A percentile compares a stretch with the other conserved stretches of the same genome.
These are phyloP conservation scores for Paramecium primaurelia DNA, from an alignment of 73 alveolate species.

Conservation along the genomic window DNA sequence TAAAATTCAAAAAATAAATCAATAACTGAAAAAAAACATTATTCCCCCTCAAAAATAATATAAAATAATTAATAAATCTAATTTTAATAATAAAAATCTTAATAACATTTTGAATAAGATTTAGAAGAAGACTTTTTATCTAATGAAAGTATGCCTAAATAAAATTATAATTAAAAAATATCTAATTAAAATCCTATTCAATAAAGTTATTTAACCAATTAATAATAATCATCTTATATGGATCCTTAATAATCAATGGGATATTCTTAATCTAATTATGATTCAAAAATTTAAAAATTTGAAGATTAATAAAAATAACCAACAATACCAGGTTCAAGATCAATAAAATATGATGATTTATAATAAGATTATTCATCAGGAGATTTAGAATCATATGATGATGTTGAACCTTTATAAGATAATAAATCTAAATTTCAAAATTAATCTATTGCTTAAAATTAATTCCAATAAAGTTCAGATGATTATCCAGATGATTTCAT, in stretches of 20 bases:
- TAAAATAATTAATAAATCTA: not conserved
- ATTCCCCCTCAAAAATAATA: not conserved
- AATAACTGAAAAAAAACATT: not conserved
- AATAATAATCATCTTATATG: not conserved
- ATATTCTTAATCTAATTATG: not conserved
- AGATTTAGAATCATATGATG: not conserved
- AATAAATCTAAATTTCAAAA: not conserved
- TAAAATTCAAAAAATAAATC: not conserved
- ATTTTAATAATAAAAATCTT: not conserved
- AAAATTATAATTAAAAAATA: not conserved
- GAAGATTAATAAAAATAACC: not conserved
- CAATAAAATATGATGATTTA: not conserved
- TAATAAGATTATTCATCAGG: slow-evolving; percentile 8
- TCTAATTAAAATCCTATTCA: not conserved
- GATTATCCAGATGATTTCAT: slow-evolving; percentile 49
- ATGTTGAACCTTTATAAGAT: not conserved
- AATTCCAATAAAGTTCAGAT: not conserved
- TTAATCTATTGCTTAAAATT: not conserved
- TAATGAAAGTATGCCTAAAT: not conserved
- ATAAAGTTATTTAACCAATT: not conserved
- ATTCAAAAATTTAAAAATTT: not conserved
- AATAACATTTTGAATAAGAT: not conserved
- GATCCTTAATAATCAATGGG: not conserved
- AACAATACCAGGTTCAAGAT: not conserved
- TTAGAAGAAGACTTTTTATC: not conserved